These are phyloP conservation scores for Pyrenochaeta sp. DNA, from an alignment of 2,329 filamentous ascomycete species.

Conservation along the genomic window DNA sequence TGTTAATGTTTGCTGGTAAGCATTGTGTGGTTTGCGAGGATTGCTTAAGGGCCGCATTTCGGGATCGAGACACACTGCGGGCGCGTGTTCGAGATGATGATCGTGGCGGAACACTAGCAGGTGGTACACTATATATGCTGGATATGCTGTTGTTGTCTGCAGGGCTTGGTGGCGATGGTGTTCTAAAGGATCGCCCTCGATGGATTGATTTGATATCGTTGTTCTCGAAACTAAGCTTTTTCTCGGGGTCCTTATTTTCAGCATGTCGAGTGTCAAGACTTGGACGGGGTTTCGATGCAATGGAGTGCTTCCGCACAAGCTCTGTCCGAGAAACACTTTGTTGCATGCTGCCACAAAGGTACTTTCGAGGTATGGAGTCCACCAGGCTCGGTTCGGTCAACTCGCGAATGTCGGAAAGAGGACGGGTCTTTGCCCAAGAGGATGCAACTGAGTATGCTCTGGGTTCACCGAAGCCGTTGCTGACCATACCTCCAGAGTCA, in stretches of 20 bases:
- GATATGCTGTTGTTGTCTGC: constrained; percentile 49
- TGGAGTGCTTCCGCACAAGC: constrained; percentile 42
- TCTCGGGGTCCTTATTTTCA: constrained; percentile 38
- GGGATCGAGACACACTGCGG: constrained; percentile 31
- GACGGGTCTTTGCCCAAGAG: constrained; percentile 49
- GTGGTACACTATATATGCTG: constrained; percentile 56
- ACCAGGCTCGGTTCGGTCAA: constrained; percentile 58
- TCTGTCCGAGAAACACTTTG: constrained; percentile 37
- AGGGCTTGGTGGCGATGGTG: constrained; percentile 42
- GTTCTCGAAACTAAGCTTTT: constrained; percentile 37
- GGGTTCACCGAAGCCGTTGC: constrained; percentile 31
- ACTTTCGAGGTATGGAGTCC: constrained; percentile 44
- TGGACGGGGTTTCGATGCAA: constrained; percentile 37
- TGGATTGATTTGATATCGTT: constrained; percentile 35
- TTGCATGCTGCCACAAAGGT: constrained; percentile 27
- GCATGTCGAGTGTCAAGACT: constrained; percentile 37
- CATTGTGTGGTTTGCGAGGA: constrained; percentile 24
- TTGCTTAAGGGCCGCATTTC: constrained; percentile 22
- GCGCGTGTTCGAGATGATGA: constrained; percentile 52
- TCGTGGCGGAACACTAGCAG: constrained; percentile 54
- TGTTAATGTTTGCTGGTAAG: constrained; percentile 17
- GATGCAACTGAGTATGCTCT: constrained; percentile 30
- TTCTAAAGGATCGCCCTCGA: constrained; percentile 35
- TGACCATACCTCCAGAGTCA: constrained; percentile 34
- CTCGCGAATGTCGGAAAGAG: constrained; percentile 59